phyloP scores from a whole-genome alignment of 257 asterid genomes.

The Fraxinus excelsior region DNA sequence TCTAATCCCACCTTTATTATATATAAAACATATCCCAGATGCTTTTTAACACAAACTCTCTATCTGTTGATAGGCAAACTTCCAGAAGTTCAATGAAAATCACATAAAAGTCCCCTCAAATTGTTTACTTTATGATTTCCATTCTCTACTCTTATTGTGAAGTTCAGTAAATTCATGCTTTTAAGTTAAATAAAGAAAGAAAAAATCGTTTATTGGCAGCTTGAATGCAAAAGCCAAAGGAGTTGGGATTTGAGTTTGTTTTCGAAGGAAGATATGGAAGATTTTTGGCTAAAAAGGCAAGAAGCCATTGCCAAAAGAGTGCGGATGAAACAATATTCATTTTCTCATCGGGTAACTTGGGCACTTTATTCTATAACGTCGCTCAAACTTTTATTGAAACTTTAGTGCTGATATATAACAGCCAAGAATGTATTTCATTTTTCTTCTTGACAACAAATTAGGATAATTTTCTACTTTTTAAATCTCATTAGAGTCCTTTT shows the following conservation, averaged over 20 bases:
- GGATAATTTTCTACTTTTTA: not conserved
- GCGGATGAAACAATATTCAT: constrained; percentile 73
- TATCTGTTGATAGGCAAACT: too few species aligned
- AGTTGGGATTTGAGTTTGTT: constrained; percentile 60
- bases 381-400: not conserved
- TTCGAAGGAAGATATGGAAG: constrained; percentile 57
- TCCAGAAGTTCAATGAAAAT: too few species aligned
- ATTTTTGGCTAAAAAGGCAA: constrained; percentile 51
- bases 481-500: not conserved
- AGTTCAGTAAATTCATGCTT: not conserved
- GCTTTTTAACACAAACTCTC: not conserved
- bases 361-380: not conserved
- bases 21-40: not conserved
- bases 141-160: not conserved
- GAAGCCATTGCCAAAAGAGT: constrained; percentile 71
- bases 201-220: constrained; percentile 30
- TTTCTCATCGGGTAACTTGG: constrained; percentile 65
- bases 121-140: not conserved
- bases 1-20: too few species aligned
- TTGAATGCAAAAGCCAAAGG: constrained; percentile 47
- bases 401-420: not conserved
- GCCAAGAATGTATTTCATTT: not conserved
- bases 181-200: not conserved
- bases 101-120: too few species aligned
- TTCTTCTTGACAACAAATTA: not conserved